A percentile compares a stretch with the other conserved stretches of the same genome.
Conservation (phyloP, 1,139 yeast species). For the Yamadazyma spencermartinsiae region DNA sequence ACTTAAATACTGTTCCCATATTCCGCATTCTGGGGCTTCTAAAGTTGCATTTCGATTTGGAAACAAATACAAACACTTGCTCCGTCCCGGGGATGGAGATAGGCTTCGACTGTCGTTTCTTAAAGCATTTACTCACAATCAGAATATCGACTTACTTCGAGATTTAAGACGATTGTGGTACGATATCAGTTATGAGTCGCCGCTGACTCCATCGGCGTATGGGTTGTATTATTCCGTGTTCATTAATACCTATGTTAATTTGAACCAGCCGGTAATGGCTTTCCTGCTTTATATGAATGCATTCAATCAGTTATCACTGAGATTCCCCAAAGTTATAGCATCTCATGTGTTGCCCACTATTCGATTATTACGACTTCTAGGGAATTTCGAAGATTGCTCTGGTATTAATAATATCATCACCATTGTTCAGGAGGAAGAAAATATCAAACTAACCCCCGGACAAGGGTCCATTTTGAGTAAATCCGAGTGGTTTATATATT, state of each 20-base stretch:
- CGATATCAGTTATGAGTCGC: slow-evolving; percentile 3
- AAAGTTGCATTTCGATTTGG: background rate
- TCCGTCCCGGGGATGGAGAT: background rate
- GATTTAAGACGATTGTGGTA: slow-evolving; percentile 10
- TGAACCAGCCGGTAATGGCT: slow-evolving; percentile 27
- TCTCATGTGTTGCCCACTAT: slow-evolving; percentile 17
- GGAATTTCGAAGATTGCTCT: slow-evolving; percentile 22
- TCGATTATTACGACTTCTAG: slow-evolving; percentile 15
- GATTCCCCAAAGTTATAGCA: background rate
- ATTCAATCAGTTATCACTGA: slow-evolving; percentile 5
- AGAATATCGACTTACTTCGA: slow-evolving; percentile 3
- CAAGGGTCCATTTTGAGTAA: slow-evolving; percentile 9
- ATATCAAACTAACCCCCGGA: slow-evolving; percentile 1
- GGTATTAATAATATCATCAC: slow-evolving; percentile 18
- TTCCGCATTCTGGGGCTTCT: background rate
- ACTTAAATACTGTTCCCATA: background rate
- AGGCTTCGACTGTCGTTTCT: background rate
- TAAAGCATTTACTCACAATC: slow-evolving; percentile 3
- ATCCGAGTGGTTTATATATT: slow-evolving; percentile 23
- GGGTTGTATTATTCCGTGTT: slow-evolving; percentile 25
- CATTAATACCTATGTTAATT: slow-evolving; percentile 24
- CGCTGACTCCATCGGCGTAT: slow-evolving; percentile 2
- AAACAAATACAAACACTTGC: background rate
- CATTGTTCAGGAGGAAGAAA: slow-evolving; percentile 8
- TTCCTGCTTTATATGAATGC: slow-evolving; percentile 19